Base-by-base conservation (phyloP, 306 rosid genomes). In the Trifolium subterraneum region DNA sequence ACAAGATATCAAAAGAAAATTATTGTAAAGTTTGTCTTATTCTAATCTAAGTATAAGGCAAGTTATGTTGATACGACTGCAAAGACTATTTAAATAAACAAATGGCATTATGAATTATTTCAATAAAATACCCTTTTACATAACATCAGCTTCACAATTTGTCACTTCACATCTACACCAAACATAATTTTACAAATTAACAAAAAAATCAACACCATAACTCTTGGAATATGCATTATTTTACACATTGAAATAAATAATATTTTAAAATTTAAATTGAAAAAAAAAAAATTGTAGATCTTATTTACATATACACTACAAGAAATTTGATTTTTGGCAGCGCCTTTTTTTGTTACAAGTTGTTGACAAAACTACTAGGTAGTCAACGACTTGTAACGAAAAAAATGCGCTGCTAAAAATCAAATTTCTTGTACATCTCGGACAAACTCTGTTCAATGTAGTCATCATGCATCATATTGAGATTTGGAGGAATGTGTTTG, bases 161-260 rank as follows among this genome's bases (percentile, higher is more conserved):
- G 48, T 45, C 60, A 54, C 25, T 39, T 61, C 79, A 71, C 16
- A 67, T 50, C 33, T 72, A 50, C 76, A 60, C 83, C 72, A 74
- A 61, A 56, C 60, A 73, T 58, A 50, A 51, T 62, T 29, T 50
- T 48, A 66, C 71, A 67, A 68, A 79, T 68, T 13, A 73, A 56
- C 51, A 15, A 68, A 51, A 66, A 63, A 19, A 68, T 16, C 62
- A 80, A 41, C 18, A 35, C 14, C 4, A 41, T n/a, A 39, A 11
- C 36, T 11, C 38, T 25, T 65, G 45, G 56, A 56, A 44, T 65
- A 59, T 14, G 7, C n/a, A 59, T 15, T 64, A 23, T 2, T 44
- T 33, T 36, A 65, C 36, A 67, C 45, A 45, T 18, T 36, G 66
- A 70, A 68, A 69, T 50, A 13, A 29, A 61, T 74, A 22, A 36